These are phyloP conservation scores for Acacia confusa DNA, from an alignment of 306 rosid genomes.

Conservation along the genomic window DNA sequence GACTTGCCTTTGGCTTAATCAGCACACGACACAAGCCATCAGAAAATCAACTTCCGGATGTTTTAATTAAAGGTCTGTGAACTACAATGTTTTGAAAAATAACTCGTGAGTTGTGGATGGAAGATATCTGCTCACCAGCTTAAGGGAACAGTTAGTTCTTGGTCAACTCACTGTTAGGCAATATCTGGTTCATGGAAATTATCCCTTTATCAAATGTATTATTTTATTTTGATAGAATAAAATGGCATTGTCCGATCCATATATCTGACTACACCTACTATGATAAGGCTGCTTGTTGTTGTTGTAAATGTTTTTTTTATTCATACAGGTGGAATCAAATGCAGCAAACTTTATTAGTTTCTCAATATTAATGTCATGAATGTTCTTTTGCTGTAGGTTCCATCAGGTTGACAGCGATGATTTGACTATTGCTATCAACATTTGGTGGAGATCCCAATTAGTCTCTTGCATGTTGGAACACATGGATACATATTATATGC, in stretches of 20 bases:
- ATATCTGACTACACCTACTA: neutral
- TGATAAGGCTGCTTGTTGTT: neutral
- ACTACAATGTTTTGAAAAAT: neutral
- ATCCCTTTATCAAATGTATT: neutral
- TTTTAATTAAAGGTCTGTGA: neutral
- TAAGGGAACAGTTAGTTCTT: neutral
- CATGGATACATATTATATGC: constrained; percentile 88
- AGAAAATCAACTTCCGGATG: neutral
- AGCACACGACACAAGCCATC: neutral
- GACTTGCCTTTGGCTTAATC: neutral
- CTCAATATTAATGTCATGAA: neutral
- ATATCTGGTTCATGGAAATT: neutral
- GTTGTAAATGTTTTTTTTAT: neutral
- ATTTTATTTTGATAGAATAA: neutral
- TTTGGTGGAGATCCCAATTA: constrained; percentile 85
- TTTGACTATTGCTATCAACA: constrained; percentile 88
- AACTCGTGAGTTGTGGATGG: neutral
- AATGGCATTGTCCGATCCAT: neutral
- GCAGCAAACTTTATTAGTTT: neutral
- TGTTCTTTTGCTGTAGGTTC: constrained; percentile 52
- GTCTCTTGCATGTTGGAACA: constrained; percentile 80
- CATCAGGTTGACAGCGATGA: constrained; percentile 93
- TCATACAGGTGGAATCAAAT: neutral
- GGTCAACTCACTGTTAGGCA: neutral
- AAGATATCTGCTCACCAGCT: neutral